These are phyloP conservation scores for Populus davidiana DNA, from an alignment of 345 rosid species.

Conservation along the genomic window DNA sequence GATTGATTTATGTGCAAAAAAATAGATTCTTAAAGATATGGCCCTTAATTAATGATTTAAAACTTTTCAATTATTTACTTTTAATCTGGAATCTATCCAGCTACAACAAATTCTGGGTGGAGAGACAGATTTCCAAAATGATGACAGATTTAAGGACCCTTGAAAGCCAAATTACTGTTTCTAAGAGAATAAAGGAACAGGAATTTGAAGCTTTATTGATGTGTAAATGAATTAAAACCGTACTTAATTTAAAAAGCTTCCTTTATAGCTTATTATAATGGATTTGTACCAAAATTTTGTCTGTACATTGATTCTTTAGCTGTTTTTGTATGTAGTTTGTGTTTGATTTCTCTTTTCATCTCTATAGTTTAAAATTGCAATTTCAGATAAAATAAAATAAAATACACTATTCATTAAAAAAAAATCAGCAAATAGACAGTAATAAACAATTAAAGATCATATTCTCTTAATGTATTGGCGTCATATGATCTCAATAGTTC, in stretches of 20 bases:
- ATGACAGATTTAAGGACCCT: background rate
- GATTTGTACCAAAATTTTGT: background rate
- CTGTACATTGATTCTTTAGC: background rate
- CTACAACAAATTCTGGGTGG: background rate
- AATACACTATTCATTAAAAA: too few species aligned
- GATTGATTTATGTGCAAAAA: background rate
- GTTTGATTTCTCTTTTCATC: too few species aligned
- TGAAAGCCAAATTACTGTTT: background rate
- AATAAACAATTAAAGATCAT: too few species aligned
- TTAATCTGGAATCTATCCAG: background rate
- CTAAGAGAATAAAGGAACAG: too few species aligned
- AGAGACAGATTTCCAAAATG: too few species aligned
- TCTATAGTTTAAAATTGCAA: too few species aligned
- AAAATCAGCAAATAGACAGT: too few species aligned
- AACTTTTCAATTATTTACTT: background rate
- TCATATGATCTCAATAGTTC: background rate
- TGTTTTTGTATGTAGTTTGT: background rate
- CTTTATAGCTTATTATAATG: background rate
- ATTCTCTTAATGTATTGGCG: too few species aligned
- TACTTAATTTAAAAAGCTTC: background rate
- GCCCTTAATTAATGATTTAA: background rate
- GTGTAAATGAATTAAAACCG: background rate
- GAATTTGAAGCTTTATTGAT: background rate
- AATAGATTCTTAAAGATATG: slow-evolving; percentile 1
- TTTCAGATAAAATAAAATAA: too few species aligned